Evolutionary conservation across 1,284 basidiomycete genomes (phyloP), one percentile per base, ranked within the genome.

Genomic region (Fomitiporia mediterranea): DNA sequence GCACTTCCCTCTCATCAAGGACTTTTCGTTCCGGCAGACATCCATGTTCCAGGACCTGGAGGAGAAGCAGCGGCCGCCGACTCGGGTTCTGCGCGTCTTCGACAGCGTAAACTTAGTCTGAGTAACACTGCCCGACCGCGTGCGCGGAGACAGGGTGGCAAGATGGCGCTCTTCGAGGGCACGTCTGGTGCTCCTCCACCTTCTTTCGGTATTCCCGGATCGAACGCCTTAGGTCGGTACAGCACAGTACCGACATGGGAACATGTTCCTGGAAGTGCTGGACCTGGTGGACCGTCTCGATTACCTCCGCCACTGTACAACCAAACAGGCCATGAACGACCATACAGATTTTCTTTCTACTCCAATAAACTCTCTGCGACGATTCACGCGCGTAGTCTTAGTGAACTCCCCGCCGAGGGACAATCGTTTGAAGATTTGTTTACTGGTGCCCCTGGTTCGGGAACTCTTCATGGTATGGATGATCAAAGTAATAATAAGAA

Each of bases 281-380:
- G 25, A 11, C 38, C 38, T 53, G 23, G 55, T 9, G 48, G 61
- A 51, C 30, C 39, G 17, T 40, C 54, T 23, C 61, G 48, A 58
- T 63, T 5, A 66, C 68, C 37, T 23, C 67, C 25, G 53, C 62
- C 27, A 74, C 74, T 2, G 72, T 80, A 35, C 67, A 76, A 30
- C 70, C 54, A 77, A 62, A 70, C 76, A 1, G 88, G 89, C 0
- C 87, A 94, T 67, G 92, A 94, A 65, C 77, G 91, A 67, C 96
- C 95, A 5, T 99, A 98, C 68, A 83, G 97, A 32, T 99, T 99
- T 74, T 98, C 96, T 0, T 99, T 99, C 74, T 99, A 99, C 72
- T 98, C 94, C 15, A 99, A 98, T 67, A 81, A 90, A 1, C 76
- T 98, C 47, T 86, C 89, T 1, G 89, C 92, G 0, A 98, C 96